Conservation (phyloP, 352 stramenopile genomes). For the Globisporangium canariense region DNA sequence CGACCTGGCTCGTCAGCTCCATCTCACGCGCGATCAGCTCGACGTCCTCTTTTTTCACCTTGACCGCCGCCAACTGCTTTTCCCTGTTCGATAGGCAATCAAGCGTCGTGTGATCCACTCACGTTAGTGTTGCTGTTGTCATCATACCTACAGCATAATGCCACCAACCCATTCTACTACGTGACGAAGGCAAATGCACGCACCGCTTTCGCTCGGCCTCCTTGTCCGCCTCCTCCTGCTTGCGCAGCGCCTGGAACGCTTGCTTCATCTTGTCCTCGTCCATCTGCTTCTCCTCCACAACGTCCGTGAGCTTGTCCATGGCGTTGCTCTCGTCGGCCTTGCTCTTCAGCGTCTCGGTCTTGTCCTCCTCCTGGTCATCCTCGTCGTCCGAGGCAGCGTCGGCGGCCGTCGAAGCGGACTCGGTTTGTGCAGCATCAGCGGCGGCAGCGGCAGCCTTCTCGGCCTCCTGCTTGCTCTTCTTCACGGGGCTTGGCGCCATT, state of each 20-base stretch:
- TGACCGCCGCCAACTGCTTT: slow-evolving; percentile 77
- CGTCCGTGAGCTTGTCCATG: slow-evolving; percentile 83
- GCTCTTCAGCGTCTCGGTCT: slow-evolving; percentile 60
- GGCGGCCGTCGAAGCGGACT: slow-evolving; percentile 1
- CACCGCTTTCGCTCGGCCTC: slow-evolving; percentile 67
- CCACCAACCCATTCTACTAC: not conserved
- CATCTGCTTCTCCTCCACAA: slow-evolving; percentile 85
- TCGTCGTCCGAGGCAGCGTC: slow-evolving; percentile 52
- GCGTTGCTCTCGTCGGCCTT: slow-evolving; percentile 79
- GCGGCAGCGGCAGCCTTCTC: slow-evolving; percentile 13
- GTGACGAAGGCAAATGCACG: not conserved
- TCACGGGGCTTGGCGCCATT: slow-evolving; percentile 42
- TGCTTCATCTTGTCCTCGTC: slow-evolving; percentile 89
- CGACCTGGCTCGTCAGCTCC: slow-evolving; percentile 66
- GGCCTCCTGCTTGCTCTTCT: slow-evolving; percentile 27
- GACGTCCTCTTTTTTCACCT: slow-evolving; percentile 80
- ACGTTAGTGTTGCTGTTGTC: not conserved
- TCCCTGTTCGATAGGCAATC: slow-evolving; percentile 28
- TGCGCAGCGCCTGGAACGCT: slow-evolving; percentile 67
- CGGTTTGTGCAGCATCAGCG: slow-evolving; percentile 13
- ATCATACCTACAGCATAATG: not conserved
- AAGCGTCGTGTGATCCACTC: not conserved
- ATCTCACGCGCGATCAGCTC: slow-evolving; percentile 76
- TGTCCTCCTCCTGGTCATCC: slow-evolving; percentile 42
- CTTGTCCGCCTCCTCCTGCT: slow-evolving; percentile 83